Base-by-base conservation (phyloP, 768 basidiomycete genomes). In the Lyophyllum shimeji region DNA sequence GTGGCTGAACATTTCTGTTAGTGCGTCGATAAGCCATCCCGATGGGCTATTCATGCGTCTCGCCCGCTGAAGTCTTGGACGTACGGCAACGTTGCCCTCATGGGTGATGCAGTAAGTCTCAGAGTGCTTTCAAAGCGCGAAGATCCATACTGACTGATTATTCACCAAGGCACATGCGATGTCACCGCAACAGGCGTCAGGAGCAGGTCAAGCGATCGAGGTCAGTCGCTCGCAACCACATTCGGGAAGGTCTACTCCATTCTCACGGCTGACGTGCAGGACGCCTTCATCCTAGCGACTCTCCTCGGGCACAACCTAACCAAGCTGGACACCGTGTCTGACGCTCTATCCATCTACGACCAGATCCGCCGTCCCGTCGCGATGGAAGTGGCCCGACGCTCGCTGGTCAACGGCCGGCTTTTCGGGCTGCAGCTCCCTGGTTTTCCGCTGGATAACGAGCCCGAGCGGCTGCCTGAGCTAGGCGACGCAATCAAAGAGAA, bases 71-170 rank as follows among this genome's bases (percentile, higher is more conserved):
- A 74, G 0, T 69, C 68, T 2, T 79, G 71, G 58, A 69, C 69
- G 4, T 63, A 65, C 29, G 75, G 70, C 1, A 66, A 68, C 11
- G 76, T 79, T 8, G 74, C 68, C 0, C 63, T 82, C 5, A 60
- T 80, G 2, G 81, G 79, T 7, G 81, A 82, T 56, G 75, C 81
- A 18, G 75, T 76, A 55, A 39, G 67, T 44, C 18, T 27, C n/a
- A n/a, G 20, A 18, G 7, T 33, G 21, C 12, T 29, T 18, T 1
- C 8, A 33, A 17, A 6, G 15, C 6, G 5, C 40, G 40, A 42
- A 21, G 29, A 9, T 7, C 27, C 8, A 21, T 24, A 23, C 17
- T 7, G 20, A 5, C 17, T 49, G 18, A 20, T 48, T 25, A 24
- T 12, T 29, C 37, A n/a, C n/a, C 31, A 17, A 54, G 49, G 51